Evolutionary conservation across 768 basidiomycete species (phyloP).

Genomic region (Phaeotremella fagi): DNA sequence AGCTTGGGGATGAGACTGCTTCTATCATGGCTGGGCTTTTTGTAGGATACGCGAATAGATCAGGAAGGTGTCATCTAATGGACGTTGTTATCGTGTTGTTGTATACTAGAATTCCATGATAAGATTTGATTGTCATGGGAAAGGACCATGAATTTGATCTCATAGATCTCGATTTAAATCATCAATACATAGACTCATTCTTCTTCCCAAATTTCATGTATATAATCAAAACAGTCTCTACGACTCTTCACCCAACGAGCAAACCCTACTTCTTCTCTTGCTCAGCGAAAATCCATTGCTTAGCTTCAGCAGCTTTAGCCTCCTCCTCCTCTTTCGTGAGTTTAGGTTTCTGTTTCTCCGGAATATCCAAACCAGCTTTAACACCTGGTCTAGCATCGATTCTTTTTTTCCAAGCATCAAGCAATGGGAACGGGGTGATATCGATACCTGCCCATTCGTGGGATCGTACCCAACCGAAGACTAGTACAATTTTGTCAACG

Average conservation of each 20-base stretch:
- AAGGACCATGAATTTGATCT: too few relatives aligned
- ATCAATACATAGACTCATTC: not conserved
- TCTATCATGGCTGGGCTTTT: too few relatives aligned
- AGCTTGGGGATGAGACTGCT: conserved; percentile 64
- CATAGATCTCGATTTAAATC: too few relatives aligned
- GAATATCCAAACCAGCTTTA: conserved; percentile 47
- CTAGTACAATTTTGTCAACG: conserved; percentile 9
- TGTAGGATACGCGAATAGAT: too few relatives aligned
- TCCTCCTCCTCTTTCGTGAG: conserved; percentile 46
- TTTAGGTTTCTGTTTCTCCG: conserved; percentile 24
- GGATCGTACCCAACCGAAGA: conserved; percentile 57
- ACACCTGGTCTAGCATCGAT: conserved; percentile 49
- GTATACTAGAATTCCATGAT: not conserved
- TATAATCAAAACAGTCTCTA: not conserved
- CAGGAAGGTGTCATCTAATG: too few relatives aligned
- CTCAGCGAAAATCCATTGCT: conserved; percentile 35
- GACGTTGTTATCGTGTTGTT: too few relatives aligned
- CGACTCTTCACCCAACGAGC: not conserved
- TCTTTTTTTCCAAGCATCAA: conserved; percentile 56
- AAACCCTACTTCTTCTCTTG: not conserved
- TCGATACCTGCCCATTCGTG: conserved; percentile 54
- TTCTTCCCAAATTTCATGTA: not conserved
- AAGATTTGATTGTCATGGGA: too few relatives aligned
- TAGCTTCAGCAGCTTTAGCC: conserved; percentile 30
- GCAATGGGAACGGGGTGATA: conserved; percentile 61